A percentile compares a stretch with the other conserved stretches of the same genome.
Evolutionary conservation across 164 flowering plant genomes (phyloP).

Genomic region (Berberis thunbergii): DNA sequence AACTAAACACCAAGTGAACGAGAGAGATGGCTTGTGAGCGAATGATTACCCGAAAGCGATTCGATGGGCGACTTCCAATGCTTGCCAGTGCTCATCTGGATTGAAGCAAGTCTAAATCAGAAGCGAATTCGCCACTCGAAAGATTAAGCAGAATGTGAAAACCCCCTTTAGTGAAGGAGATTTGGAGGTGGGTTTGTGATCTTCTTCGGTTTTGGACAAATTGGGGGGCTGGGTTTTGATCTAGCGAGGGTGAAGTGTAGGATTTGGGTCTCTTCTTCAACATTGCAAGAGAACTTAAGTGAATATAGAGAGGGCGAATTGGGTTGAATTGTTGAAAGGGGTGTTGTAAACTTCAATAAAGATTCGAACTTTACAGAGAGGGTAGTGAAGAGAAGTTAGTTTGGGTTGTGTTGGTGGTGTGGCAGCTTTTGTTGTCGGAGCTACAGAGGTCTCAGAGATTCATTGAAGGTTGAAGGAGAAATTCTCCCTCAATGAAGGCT

Average conservation of each 20-base stretch:
- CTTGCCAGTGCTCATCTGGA: constrained; percentile 99
- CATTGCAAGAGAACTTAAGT: background rate
- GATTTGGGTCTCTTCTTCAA: background rate
- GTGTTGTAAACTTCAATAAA: no score
- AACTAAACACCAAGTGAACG: background rate
- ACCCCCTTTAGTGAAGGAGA: constrained; percentile 29
- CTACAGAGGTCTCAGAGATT: no score
- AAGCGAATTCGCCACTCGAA: constrained; percentile 52
- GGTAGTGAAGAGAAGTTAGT: no score
- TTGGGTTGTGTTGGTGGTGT: no score
- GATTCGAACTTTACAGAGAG: no score
- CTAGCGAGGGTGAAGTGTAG: background rate
- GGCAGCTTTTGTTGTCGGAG: no score
- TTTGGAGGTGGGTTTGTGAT: background rate
- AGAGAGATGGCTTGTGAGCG: background rate
- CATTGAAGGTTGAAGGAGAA: no score
- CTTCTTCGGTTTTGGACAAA: background rate
- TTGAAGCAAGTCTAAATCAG: constrained; percentile 86
- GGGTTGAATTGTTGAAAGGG: no score
- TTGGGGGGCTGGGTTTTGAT: background rate
- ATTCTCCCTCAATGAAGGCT: no score
- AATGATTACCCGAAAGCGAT: constrained; percentile 60
- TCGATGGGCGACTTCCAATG: constrained; percentile 84
- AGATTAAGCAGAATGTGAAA: constrained; percentile 43
- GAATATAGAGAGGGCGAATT: no score